phyloP scores from a whole-genome alignment of 352 stramenopile genomes.

The Phytophthora uliginosa region DNA sequence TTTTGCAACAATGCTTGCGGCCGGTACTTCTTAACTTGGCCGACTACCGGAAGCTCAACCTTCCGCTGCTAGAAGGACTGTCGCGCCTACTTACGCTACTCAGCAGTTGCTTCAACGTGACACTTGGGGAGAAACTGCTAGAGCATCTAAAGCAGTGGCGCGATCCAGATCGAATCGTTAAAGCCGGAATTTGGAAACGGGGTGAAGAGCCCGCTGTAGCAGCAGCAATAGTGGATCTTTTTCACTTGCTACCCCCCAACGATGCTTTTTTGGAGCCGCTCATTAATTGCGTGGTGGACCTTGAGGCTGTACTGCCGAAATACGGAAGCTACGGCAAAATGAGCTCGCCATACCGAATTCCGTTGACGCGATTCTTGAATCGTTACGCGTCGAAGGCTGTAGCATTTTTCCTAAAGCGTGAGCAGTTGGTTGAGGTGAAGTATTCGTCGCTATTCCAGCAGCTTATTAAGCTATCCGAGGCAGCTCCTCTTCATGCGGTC shows the following conservation, averaged over 20 bases:
- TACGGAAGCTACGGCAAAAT: constrained; percentile 93
- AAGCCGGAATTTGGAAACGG: constrained; percentile 93
- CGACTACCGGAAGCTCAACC: constrained; percentile 97
- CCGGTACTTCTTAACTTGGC: constrained; percentile 97
- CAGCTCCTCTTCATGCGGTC: constrained; percentile 87
- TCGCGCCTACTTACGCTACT: constrained; percentile 94
- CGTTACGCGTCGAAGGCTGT: constrained; percentile 89
- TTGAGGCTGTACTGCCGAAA: constrained; percentile 93
- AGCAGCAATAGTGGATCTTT: constrained; percentile 97
- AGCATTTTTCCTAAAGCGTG: constrained; percentile 90
- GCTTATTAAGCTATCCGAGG: constrained; percentile 94
- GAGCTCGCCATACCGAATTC: constrained; percentile 93
- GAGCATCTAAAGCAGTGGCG: constrained; percentile 97
- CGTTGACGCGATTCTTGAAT: constrained; percentile 95
- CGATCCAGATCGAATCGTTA: constrained; percentile 92
- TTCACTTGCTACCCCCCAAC: constrained; percentile 96
- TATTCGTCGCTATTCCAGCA: constrained; percentile 97
- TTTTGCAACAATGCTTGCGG: constrained; percentile 96
- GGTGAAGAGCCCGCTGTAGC: constrained; percentile 97
- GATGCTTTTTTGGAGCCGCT: constrained; percentile 97
- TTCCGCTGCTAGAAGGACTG: constrained; percentile 95
- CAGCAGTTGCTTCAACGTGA: constrained; percentile 98
- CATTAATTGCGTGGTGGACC: constrained; percentile 95
- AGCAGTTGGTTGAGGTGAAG: constrained; percentile 84
- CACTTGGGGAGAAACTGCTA: constrained; percentile 97